Conservation (phyloP, 345 rosid genomes). For the Salix dunnii region DNA sequence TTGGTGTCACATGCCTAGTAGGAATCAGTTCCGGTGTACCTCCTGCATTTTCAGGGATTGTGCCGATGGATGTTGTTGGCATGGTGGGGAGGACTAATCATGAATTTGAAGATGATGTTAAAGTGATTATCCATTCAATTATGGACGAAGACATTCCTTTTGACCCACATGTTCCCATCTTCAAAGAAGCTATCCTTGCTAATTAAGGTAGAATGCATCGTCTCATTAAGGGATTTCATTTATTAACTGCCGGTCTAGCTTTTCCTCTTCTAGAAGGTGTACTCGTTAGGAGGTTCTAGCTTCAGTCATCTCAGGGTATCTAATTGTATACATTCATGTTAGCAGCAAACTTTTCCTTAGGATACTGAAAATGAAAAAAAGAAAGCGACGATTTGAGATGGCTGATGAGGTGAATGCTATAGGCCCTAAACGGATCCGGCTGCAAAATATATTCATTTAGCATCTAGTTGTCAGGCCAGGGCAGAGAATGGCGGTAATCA, state of each 20-base stretch:
- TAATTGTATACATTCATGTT: too few species aligned
- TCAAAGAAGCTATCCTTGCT: not conserved
- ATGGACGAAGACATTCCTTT: not conserved
- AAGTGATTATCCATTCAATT: not conserved
- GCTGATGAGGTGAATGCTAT: not conserved
- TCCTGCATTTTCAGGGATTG: not conserved
- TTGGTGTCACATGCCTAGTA: slow-evolving; percentile 19
- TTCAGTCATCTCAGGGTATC: too few species aligned
- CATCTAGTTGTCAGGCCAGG: too few species aligned
- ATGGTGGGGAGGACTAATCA: slow-evolving; percentile 7
- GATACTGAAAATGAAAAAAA: too few species aligned
- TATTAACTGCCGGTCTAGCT: not conserved
- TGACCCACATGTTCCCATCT: slow-evolving; percentile 8
- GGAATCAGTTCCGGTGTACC: not conserved
- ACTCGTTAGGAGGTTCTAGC: too few species aligned
- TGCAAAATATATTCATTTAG: not conserved
- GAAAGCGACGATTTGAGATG: too few species aligned
- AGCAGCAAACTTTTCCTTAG: too few species aligned
- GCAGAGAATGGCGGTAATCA: too few species aligned
- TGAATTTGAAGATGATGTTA: slow-evolving; percentile 14
- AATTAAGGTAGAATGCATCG: not conserved
- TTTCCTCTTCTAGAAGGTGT: too few species aligned
- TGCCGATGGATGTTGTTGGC: slow-evolving; percentile 4
- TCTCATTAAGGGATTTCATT: not conserved
- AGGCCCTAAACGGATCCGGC: too few species aligned